Percentiles rank a stretch among this genome's conserved stretches.
Conservation (phyloP, 345 rosid genomes). For the Pistacia integerrima region DNA sequence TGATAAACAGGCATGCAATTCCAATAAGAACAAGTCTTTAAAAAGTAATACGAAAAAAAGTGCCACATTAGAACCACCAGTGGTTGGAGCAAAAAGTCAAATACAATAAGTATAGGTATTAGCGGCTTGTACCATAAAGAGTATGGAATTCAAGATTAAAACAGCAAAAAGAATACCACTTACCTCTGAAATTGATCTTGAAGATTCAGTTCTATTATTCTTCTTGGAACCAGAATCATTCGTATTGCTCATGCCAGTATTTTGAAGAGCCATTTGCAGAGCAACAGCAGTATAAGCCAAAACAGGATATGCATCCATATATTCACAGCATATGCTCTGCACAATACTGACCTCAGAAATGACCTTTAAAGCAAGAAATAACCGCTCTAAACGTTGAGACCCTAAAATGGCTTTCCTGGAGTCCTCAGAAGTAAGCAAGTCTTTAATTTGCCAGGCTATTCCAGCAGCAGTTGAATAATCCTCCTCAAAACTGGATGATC, state of each 20-base stretch:
- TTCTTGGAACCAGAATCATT: slow-evolving; percentile 26
- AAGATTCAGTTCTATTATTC: slow-evolving; percentile 23
- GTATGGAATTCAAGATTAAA: slow-evolving; percentile 19
- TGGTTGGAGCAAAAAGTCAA: background rate
- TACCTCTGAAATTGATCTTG: slow-evolving; percentile 48
- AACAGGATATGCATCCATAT: slow-evolving; percentile 68
- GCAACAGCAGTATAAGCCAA: slow-evolving; percentile 74
- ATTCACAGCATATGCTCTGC: slow-evolving; percentile 49
- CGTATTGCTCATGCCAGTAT: slow-evolving; percentile 20
- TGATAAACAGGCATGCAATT: background rate
- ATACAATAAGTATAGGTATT: background rate
- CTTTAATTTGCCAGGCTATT: slow-evolving; percentile 90
- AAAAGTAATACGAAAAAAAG: background rate
- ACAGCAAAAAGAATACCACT: slow-evolving; percentile 20
- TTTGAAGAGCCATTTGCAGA: slow-evolving; percentile 55
- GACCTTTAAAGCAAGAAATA: slow-evolving; percentile 58
- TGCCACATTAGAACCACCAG: background rate
- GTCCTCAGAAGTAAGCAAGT: slow-evolving; percentile 57
- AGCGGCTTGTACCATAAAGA: background rate
- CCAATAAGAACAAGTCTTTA: background rate
- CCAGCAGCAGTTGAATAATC: slow-evolving; percentile 75
- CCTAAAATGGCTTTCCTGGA: slow-evolving; percentile 51
- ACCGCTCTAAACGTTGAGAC: slow-evolving; percentile 56
- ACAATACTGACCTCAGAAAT: slow-evolving; percentile 75
- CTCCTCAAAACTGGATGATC: slow-evolving; percentile 52